Evolutionary conservation across 306 rosid genomes (phyloP).

Genomic region (Cicer cuneatum): DNA sequence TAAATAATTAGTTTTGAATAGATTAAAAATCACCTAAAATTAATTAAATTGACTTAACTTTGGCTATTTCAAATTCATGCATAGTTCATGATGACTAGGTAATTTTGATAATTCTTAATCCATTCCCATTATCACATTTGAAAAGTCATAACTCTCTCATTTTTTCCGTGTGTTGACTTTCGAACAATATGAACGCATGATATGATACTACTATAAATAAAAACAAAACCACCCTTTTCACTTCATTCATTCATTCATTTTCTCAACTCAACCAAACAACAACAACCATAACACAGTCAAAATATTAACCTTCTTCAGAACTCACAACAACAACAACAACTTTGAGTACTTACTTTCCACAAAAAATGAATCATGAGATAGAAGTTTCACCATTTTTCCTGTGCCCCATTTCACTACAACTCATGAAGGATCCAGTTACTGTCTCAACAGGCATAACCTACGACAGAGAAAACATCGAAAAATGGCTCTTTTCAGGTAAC

Average conservation of each 20-base stretch:
- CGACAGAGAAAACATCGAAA: conserved; percentile 80
- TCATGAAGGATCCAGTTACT: conserved; percentile 90
- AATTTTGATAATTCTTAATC: conserved; percentile 46
- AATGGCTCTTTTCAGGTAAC: conserved; percentile 66
- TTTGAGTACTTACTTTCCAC: too few species aligned
- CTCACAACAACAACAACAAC: too few species aligned
- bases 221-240: background rate
- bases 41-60: too few species aligned
- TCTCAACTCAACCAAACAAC: background rate
- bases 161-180: conserved; percentile 64
- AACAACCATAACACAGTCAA: background rate
- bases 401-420: conserved; percentile 80
- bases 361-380: conserved; percentile 56
- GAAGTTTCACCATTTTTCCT: conserved; percentile 75
- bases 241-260: background rate
- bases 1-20: too few species aligned
- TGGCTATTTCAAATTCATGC: background rate
- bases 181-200: conserved; percentile 32
- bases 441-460: conserved; percentile 82
- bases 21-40: too few species aligned
- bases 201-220: conserved; percentile 38
- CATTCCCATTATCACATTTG: conserved; percentile 30
- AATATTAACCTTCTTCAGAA: conserved; percentile 1
- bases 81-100: conserved; percentile 34
- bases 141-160: conserved; percentile 43